Evolutionary conservation across 164 flowering plant genomes (phyloP), one percentile per base, ranked within the genome.

Genomic region (Berberis thunbergii): DNA sequence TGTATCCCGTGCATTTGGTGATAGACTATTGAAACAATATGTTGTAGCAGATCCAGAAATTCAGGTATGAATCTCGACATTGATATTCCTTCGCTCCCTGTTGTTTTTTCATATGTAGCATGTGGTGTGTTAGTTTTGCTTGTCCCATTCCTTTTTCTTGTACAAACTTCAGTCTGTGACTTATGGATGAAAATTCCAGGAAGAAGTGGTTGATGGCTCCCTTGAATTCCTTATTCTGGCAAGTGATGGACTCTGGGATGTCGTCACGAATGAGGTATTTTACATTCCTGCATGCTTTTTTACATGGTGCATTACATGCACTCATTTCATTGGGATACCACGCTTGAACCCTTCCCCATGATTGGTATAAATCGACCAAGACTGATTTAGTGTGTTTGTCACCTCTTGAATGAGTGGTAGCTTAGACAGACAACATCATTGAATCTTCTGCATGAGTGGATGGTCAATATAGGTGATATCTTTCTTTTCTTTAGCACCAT

Each of bases 1-100:
- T 73, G 98, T 94, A 59, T 94, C 98, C 60, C 97, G 98, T 79
- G 98, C 98, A 53, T 94, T 94, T 85, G 98, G 98, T 77, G 98
- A 94, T 66, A 84, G 84, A 72, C 87, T 87, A 12, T 77, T 94
- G 83, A 94, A 94, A 84, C 97, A 94, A 64, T 91, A 82, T 78
- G 98, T 91, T 65, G 98, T 94, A 65, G 97, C 97, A 67, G 97
- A 90, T 74, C 98, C 98, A 1, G 97, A 91, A 75, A 93, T 93
- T 75, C 85, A 89, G 96, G 98, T 93, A 9, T 57, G 73, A 64
- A 6, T 59, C 45, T 39, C 5, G 39, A 52, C 4, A 7, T 52
- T 6, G 3, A 10, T 6, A 3, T 52, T 52, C 54, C n/a, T 7
- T 52, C 4, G 4, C n/a, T 7, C n/a, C 8, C n/a, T 52, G 7